Evolutionary conservation across 768 basidiomycete species (phyloP), one percentile per base, ranked within the genome.

Genomic region (Panaeolus papilionaceus): DNA sequence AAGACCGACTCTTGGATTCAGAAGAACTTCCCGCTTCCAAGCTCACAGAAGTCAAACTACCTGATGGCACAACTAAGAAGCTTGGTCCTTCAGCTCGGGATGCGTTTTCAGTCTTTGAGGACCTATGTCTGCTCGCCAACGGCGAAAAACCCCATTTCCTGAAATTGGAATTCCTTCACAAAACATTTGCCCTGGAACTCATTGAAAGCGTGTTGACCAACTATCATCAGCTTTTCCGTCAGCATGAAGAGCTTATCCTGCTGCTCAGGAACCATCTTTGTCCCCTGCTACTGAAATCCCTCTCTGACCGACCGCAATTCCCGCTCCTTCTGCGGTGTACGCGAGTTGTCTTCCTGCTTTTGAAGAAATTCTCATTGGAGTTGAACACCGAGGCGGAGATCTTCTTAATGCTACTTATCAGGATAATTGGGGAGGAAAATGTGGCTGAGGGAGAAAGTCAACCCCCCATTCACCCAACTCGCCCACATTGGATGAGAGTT

Each of bases 171-270:
- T 88, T 85, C 63, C 81, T 99, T 54, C 93, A 93, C 73, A 92
- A 96, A 78, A 98, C 98, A 0, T 99, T 99, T 71, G 95, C 96
- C 0, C 80, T 99, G n/a, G 97, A 99, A 78, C 81, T 99, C 64
- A 95, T 99, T 42, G 97, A 99, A 80, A 98, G 96, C 73, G 94
- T 98, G 2, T 81, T 99, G 63, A 96, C 95, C 7, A 96, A 96
- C 75, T 96, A 96, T 72, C 90, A 95, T 69, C 86, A 84, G n/a
- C 82, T 95, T 0, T 96, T 96, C 75, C 86, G 92, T 7, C 72
- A 96, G 93, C 95, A 94, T 67, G 73, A 85, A 2, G 95, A 98
- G 74, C 84, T 97, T 1, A 84, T 96, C 11, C 85, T 94, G 45
- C 88, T 99, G n/a, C 85, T 98, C 0, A 90, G 87, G 74, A 91